Evolutionary conservation across 1,284 basidiomycete genomes (phyloP).

Genomic region (Phellopilus nigrolimitatus): DNA sequence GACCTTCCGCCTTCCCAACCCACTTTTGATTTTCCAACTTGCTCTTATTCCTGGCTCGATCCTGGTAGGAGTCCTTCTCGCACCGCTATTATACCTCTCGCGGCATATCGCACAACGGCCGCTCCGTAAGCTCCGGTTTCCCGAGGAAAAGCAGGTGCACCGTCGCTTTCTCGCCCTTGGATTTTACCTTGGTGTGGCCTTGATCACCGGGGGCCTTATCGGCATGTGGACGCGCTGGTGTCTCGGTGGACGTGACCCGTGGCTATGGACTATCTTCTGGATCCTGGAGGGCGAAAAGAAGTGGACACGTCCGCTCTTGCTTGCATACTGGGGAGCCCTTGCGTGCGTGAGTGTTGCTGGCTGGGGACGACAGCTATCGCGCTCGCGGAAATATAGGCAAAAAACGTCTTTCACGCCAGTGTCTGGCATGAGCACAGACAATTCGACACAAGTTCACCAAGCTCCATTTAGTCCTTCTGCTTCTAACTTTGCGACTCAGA

Average conservation of each 20-base stretch:
- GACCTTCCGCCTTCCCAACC: slow-evolving; percentile 90
- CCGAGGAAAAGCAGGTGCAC: slow-evolving; percentile 82
- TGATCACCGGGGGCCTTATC: slow-evolving; percentile 83
- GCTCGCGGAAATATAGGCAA: slow-evolving; percentile 60
- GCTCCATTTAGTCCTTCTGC: neutral
- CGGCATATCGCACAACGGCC: slow-evolving; percentile 91
- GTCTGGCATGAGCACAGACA: slow-evolving; percentile 1
- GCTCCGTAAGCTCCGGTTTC: slow-evolving; percentile 83
- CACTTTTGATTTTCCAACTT: slow-evolving; percentile 88
- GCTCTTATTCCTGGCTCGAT: slow-evolving; percentile 92
- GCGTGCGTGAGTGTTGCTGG: slow-evolving; percentile 84
- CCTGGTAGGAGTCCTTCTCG: slow-evolving; percentile 89
- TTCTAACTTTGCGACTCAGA: neutral
- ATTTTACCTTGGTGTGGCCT: slow-evolving; percentile 76
- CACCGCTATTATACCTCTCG: slow-evolving; percentile 89
- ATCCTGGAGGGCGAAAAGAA: slow-evolving; percentile 68
- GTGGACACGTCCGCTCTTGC: slow-evolving; percentile 81
- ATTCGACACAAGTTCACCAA: neutral
- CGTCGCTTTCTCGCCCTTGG: slow-evolving; percentile 81
- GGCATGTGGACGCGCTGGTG: slow-evolving; percentile 93
- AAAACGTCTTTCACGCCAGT: slow-evolving; percentile 4
- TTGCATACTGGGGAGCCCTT: slow-evolving; percentile 83
- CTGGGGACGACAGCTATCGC: slow-evolving; percentile 85
- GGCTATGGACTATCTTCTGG: slow-evolving; percentile 81
- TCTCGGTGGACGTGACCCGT: slow-evolving; percentile 81